These are phyloP conservation scores for Carallia pectinifolia DNA, from an alignment of 345 rosid genomes.

Conservation along the genomic window DNA sequence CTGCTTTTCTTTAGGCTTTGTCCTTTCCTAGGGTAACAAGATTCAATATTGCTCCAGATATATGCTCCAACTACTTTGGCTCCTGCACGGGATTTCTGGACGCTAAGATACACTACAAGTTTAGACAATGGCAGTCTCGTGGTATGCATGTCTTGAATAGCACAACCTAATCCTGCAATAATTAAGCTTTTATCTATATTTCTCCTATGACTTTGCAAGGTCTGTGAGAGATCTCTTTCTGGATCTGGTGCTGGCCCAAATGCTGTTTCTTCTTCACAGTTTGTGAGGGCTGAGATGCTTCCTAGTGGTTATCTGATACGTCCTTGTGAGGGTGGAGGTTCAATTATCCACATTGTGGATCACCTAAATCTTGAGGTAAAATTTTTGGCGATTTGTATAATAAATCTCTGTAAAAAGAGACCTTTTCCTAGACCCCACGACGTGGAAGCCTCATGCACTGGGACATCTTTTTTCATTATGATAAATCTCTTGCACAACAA, in stretches of 20 bases:
- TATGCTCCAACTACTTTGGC: conserved; percentile 98
- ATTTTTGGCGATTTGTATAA: not conserved
- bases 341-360: conserved; percentile 95
- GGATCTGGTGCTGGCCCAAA: conserved; percentile 93
- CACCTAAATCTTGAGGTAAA: conserved; percentile 91
- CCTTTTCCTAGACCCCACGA: no score
- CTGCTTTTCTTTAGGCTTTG: conserved; percentile 3
- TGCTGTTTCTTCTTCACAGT: conserved; percentile 73
- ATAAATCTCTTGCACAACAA: not conserved
- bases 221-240: conserved; percentile 97
- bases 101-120: conserved; percentile 85
- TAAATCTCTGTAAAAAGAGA: not conserved
- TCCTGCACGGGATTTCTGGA: conserved; percentile 99
- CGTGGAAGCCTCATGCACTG: no score
- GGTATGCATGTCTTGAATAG: conserved; percentile 46
- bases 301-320: conserved; percentile 96
- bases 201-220: conserved; percentile 35
- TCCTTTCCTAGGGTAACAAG: not conserved
- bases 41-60: conserved; percentile 43
- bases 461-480: no score
- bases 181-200: not conserved
- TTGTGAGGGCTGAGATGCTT: conserved; percentile 95
- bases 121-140: conserved; percentile 98
- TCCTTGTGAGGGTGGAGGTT: conserved; percentile 98
- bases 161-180: not conserved